Percentiles rank a stretch among this genome's conserved stretches.
Evolutionary conservation across 371 early-diverging fungal genomes (phyloP).

Genomic region (Mortierella sp.): DNA sequence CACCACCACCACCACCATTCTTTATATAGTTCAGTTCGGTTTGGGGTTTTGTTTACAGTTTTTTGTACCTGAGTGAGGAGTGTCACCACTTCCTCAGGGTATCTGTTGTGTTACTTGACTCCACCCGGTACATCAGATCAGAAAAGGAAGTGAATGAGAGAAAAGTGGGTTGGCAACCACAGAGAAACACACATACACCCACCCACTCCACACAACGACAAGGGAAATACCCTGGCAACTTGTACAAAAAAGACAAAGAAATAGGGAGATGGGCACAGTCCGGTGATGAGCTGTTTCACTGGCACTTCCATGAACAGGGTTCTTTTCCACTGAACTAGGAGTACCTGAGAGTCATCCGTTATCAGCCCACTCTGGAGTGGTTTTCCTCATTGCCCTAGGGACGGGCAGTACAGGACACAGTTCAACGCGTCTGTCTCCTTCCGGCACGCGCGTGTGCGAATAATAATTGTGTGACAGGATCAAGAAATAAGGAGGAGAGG

Average conservation of each 20-base stretch:
- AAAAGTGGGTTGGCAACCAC: not conserved
- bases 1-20: not conserved
- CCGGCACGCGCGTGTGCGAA: not conserved
- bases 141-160: not conserved
- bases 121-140: not conserved
- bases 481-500: not conserved
- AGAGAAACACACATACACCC: not conserved
- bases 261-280: not conserved
- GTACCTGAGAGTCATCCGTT: not conserved
- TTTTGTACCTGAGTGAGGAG: not conserved
- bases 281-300: not conserved
- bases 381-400: conserved; percentile 1
- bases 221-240: not conserved
- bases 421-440: not conserved
- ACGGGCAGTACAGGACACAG: not conserved
- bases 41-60: not conserved
- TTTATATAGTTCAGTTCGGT: not conserved
- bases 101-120: not conserved
- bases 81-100: not conserved
- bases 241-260: not conserved
- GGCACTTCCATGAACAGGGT: not conserved
- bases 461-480: conserved; percentile 1
- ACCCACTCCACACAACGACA: too few species aligned
- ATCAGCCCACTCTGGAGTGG: not conserved
- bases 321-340: not conserved